These are phyloP conservation scores for Fibroporia radiculosa DNA, from an alignment of 768 basidiomycete genomes.

Conservation along the genomic window DNA sequence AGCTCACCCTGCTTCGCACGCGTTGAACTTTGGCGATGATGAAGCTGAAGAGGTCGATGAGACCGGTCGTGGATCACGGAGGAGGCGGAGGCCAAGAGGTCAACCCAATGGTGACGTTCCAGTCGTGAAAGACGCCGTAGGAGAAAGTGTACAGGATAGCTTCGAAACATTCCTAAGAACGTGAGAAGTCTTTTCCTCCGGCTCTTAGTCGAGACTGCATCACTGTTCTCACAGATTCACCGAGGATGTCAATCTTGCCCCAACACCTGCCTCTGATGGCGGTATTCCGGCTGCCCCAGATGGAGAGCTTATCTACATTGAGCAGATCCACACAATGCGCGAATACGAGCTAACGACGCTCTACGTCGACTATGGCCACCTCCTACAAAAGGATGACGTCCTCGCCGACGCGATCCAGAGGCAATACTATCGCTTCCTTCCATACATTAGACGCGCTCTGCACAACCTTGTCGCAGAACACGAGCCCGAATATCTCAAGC, in stretches of 20 bases:
- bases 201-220: background rate
- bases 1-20: slow-evolving; percentile 22
- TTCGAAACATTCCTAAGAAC: slow-evolving; percentile 89
- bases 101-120: slow-evolving; percentile 64
- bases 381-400: slow-evolving; percentile 85
- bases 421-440: slow-evolving; percentile 95
- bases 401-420: slow-evolving; percentile 90
- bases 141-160: slow-evolving; percentile 88
- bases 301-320: slow-evolving; percentile 73
- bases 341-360: slow-evolving; percentile 92
- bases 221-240: slow-evolving; percentile 54
- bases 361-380: slow-evolving; percentile 91
- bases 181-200: slow-evolving; percentile 39
- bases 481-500: slow-evolving; percentile 91
- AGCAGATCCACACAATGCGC: slow-evolving; percentile 92
- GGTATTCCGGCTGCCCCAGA: slow-evolving; percentile 45
- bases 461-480: slow-evolving; percentile 83
- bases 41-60: slow-evolving; percentile 37
- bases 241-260: slow-evolving; percentile 68
- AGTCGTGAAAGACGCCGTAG: slow-evolving; percentile 87
- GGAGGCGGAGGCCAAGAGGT: slow-evolving; percentile 37
- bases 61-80: slow-evolving; percentile 9
- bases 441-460: slow-evolving; percentile 87
- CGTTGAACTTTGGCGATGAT: slow-evolving; percentile 30
- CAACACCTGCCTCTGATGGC: slow-evolving; percentile 74